These are phyloP conservation scores for Corylus heterophylla DNA, from an alignment of 306 rosid species.

Conservation along the genomic window DNA sequence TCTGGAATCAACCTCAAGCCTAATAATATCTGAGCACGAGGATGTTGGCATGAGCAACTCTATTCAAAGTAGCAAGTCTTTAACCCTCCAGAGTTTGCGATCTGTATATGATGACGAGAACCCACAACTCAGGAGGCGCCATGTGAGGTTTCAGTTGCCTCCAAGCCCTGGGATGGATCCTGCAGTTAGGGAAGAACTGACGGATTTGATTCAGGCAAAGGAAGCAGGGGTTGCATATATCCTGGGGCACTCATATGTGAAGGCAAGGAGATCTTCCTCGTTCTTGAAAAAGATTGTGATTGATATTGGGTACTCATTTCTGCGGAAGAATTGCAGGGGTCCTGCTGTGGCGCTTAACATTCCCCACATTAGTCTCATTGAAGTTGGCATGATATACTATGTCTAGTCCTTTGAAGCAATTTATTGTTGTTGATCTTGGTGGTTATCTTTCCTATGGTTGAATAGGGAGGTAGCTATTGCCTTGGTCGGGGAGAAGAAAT, in stretches of 20 bases:
- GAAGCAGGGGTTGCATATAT: slow-evolving; percentile 86
- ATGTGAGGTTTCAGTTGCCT: slow-evolving; percentile 69
- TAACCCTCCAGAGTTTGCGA: slow-evolving; percentile 60
- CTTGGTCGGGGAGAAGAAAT: slow-evolving; percentile 5
- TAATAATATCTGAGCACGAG: slow-evolving; percentile 49
- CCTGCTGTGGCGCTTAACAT: slow-evolving; percentile 84
- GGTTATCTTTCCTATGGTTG: slow-evolving; percentile 17
- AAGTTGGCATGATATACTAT: slow-evolving; percentile 92
- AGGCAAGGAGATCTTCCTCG: slow-evolving; percentile 79
- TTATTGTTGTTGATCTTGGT: slow-evolving; percentile 18
- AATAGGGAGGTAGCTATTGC: slow-evolving; percentile 20
- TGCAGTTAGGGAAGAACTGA: slow-evolving; percentile 69
- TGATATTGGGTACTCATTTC: slow-evolving; percentile 78
- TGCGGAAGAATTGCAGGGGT: slow-evolving; percentile 85
- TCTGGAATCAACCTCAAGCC: slow-evolving; percentile 43
- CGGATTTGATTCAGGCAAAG: slow-evolving; percentile 77
- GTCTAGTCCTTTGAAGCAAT: slow-evolving; percentile 43
- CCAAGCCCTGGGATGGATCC: slow-evolving; percentile 50
- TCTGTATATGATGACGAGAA: slow-evolving; percentile 68
- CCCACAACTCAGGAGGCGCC: slow-evolving; percentile 56
- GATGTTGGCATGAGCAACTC: slow-evolving; percentile 41
- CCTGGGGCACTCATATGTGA: slow-evolving; percentile 84
- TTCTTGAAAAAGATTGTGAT: slow-evolving; percentile 65
- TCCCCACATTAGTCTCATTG: slow-evolving; percentile 86
- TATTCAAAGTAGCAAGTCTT: slow-evolving; percentile 63